Base-by-base conservation (phyloP, 805 yeast species). In the Kluyveromyces lactis region DNA sequence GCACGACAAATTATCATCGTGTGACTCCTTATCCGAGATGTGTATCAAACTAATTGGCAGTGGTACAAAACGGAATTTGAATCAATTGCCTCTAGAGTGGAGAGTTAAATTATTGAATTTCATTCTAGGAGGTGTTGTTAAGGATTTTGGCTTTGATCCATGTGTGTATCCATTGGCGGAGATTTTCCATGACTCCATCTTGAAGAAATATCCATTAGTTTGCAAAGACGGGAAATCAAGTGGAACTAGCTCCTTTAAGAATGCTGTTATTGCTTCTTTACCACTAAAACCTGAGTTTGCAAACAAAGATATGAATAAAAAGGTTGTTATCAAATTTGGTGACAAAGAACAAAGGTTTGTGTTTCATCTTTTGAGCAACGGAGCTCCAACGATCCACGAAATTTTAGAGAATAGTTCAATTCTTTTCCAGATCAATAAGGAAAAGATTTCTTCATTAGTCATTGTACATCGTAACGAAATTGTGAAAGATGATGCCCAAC, bases 341-440 rank as follows among this genome's bases (percentile, higher is more conserved):
- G 64, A 72, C 6, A 71, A 73, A 26, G 66, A 64, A 19, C 71
- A 87, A 39, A 73, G 78, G 33, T 81, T 89, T 52, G 71, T 75
- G 3, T 89, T 72, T 57, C 75, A 83, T 11, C 69, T 77, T 4
- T 59, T 68, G 34, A 74, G 77, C 46, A 75, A 81, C 33, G 81
- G 95, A 0, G 81, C 94, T 5, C 97, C 97, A 2, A 80, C 92
- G 0, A 63, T 79, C 29, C 52, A 71, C 21, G 97, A 89, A 59
- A 62, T 89, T n/a, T 50, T 86, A 10, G 84, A 82, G 41, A 87
- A 86, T 55, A 86, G 86, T 12, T 76, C 75, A 40, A 66, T 71
- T 37, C 83, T 89, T 18, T 89, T 89, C 58, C 71, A 73, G n/a
- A 72, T 79, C 24, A 36, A 43, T 13, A 43, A 45, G 18, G 37